Evolutionary conservation across 2,329 filamentous ascomycete genomes (phyloP).

Genomic region (Ustulina deusta): DNA sequence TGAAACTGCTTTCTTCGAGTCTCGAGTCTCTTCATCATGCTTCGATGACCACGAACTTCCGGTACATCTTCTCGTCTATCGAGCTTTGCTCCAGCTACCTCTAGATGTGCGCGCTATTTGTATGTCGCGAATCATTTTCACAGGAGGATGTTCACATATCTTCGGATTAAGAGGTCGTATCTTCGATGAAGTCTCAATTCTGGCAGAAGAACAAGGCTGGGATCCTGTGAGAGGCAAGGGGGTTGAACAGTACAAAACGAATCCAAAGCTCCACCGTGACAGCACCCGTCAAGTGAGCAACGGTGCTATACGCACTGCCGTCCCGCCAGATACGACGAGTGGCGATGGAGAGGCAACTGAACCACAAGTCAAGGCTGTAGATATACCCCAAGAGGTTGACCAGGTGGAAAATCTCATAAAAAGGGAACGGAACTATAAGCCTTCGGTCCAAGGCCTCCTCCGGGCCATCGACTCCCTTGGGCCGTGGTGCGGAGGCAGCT

Average conservation of each 20-base stretch:
- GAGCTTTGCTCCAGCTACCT: slow-evolving; percentile 78
- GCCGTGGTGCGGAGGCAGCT: slow-evolving; percentile 79
- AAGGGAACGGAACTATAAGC: slow-evolving; percentile 56
- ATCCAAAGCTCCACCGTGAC: slow-evolving; percentile 57
- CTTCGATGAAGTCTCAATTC: slow-evolving; percentile 76
- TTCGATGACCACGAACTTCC: slow-evolving; percentile 91
- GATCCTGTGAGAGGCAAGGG: slow-evolving; percentile 78
- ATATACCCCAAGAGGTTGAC: slow-evolving; percentile 64
- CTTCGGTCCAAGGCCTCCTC: slow-evolving; percentile 66
- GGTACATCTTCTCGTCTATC: slow-evolving; percentile 80
- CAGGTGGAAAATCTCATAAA: slow-evolving; percentile 69
- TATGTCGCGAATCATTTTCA: slow-evolving; percentile 89
- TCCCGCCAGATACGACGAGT: slow-evolving; percentile 37
- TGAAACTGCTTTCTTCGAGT: slow-evolving; percentile 79
- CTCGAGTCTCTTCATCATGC: slow-evolving; percentile 62
- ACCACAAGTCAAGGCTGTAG: slow-evolving; percentile 55
- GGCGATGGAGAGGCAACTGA: slow-evolving; percentile 50
- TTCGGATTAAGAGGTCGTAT: slow-evolving; percentile 83
- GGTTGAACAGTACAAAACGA: slow-evolving; percentile 65
- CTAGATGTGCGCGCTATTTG: slow-evolving; percentile 86
- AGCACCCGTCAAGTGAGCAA: slow-evolving; percentile 45
- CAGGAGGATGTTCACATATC: slow-evolving; percentile 82
- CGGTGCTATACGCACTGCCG: slow-evolving; percentile 40
- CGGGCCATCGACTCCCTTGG: slow-evolving; percentile 77
- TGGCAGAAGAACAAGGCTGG: slow-evolving; percentile 81